Percentiles rank a stretch among this genome's conserved stretches.
Conservation (phyloP, 345 rosid species). For the Lepidium aucheri region DNA sequence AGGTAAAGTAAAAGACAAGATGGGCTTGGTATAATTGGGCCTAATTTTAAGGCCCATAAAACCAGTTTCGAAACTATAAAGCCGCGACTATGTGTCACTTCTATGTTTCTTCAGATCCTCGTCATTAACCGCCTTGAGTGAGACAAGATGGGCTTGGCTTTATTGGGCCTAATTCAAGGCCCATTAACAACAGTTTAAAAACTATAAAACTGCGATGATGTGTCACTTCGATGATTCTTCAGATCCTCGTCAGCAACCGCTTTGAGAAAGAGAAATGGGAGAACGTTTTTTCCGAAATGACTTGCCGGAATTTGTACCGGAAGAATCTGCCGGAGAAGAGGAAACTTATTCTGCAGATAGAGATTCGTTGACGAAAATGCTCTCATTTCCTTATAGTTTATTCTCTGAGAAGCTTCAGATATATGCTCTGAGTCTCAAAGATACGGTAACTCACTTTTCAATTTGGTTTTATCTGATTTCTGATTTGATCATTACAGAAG, state of each 20-base stretch:
- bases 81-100: not conserved
- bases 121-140: too few relatives aligned
- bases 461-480: not conserved
- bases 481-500: not conserved
- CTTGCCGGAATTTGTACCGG: conserved; percentile 50
- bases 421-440: conserved; percentile 67
- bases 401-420: conserved; percentile 50
- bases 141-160: not conserved
- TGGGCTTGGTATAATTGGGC: not conserved
- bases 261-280: conserved; percentile 33
- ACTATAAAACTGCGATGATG: not conserved
- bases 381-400: conserved; percentile 51
- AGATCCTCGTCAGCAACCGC: conserved; percentile 5
- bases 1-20: not conserved
- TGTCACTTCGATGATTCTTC: not conserved
- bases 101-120: not conserved
- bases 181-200: not conserved
- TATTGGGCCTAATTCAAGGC: not conserved
- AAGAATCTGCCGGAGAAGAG: conserved; percentile 8
- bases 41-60: not conserved
- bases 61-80: not conserved
- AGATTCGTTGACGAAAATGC: conserved; percentile 39
- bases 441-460: conserved; percentile 36
- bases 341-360: conserved; percentile 8
- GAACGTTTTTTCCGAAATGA: conserved; percentile 57